Percentiles rank a stretch among this genome's conserved stretches.
These are phyloP conservation scores for Cucurbita maxima DNA, from an alignment of 306 rosid species.

Conservation along the genomic window DNA sequence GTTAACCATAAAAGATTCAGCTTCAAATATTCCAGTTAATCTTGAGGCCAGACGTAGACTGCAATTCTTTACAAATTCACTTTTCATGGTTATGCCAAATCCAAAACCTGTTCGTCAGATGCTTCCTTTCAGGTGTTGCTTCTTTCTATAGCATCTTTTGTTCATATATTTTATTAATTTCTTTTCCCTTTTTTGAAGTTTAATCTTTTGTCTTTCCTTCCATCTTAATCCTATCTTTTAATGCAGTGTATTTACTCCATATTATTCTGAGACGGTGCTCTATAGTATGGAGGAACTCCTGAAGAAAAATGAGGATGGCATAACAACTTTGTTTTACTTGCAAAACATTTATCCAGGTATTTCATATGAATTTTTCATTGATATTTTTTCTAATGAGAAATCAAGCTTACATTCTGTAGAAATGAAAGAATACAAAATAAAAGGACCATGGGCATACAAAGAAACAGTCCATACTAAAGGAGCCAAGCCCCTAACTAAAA, in stretches of 20 bases:
- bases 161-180: constrained; percentile 15
- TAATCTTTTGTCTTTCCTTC: constrained; percentile 4
- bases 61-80: constrained; percentile 78
- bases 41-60: constrained; percentile 87
- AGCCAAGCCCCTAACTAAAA: not conserved
- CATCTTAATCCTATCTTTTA: constrained; percentile 15
- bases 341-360: constrained; percentile 86
- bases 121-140: constrained; percentile 62
- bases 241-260: constrained; percentile 93
- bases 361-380: not conserved
- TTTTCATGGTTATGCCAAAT: constrained; percentile 74
- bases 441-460: not conserved
- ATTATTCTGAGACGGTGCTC: constrained; percentile 85
- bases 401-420: not conserved
- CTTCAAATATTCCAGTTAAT: constrained; percentile 73
- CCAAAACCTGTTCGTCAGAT: constrained; percentile 69
- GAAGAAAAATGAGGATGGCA: constrained; percentile 91
- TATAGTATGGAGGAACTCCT: constrained; percentile 69
- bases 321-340: constrained; percentile 74
- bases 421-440: not conserved
- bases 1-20: constrained; percentile 86
- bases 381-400: not conserved
- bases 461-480: not conserved
- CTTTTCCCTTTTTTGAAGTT: constrained; percentile 8
- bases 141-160: constrained; percentile 1